Evolutionary conservation across 2,329 filamentous ascomycete genomes (phyloP).

Genomic region (Paecilomyces niveus): DNA sequence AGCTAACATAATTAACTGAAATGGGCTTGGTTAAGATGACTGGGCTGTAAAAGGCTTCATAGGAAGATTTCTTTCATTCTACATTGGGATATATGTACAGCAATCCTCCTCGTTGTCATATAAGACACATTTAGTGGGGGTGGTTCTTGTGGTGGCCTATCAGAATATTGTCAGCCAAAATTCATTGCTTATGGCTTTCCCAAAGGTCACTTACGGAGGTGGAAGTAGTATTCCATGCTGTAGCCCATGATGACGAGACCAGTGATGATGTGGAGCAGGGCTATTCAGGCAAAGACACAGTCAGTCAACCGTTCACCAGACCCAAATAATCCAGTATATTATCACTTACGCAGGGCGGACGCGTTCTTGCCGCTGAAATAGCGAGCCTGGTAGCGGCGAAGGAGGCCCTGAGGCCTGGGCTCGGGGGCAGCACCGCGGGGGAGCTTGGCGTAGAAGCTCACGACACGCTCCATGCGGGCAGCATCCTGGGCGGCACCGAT

Average conservation of each 20-base stretch:
- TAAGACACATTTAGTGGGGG: conserved; percentile 64
- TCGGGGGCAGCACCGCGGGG: conserved; percentile 86
- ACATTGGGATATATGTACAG: conserved; percentile 35
- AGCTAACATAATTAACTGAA: not conserved
- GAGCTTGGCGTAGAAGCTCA: conserved; percentile 98
- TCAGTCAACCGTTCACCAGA: not conserved
- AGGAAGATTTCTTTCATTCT: conserved; percentile 25
- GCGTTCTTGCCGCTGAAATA: conserved; percentile 90
- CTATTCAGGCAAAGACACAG: conserved; percentile 42
- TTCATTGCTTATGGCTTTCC: conserved; percentile 3
- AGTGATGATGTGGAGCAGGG: conserved; percentile 78
- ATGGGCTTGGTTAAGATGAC: conserved; percentile 5
- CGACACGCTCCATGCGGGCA: conserved; percentile 93
- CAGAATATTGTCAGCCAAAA: conserved; percentile 5
- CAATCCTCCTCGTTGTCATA: conserved; percentile 18
- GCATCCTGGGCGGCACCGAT: conserved; percentile 94
- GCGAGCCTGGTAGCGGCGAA: conserved; percentile 75
- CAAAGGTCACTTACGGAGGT: conserved; percentile 68
- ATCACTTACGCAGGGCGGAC: conserved; percentile 72
- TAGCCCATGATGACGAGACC: conserved; percentile 78
- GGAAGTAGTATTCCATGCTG: conserved; percentile 99
- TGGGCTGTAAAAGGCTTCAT: conserved; percentile 12
- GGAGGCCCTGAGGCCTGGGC: conserved; percentile 69
- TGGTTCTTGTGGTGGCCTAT: conserved; percentile 99
- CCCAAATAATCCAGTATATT: not conserved